Base-by-base conservation (phyloP, 2,329 filamentous ascomycete species). In the Lasiodiplodia theobromae region DNA sequence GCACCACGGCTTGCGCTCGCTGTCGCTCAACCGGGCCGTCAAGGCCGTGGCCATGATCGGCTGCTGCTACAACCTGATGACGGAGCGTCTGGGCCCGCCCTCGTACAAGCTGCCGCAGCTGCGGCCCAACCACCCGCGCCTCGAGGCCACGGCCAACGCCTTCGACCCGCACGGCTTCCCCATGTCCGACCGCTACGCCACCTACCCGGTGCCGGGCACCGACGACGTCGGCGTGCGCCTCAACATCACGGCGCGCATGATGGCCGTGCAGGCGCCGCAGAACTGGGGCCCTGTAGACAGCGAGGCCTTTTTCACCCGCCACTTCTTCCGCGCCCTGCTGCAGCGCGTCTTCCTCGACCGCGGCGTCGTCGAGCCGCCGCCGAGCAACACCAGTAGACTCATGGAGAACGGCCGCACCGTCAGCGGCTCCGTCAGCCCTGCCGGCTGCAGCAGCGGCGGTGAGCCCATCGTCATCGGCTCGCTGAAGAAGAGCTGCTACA, bases 41-140 rank as follows among this genome's bases (percentile, higher is more conserved):
- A 88, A 89, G 38, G 93, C 94, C n/a, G 91, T 98, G 25, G 95
- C 95, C 69, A 94, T 99, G 77, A 93, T 99, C 70, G 96, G 96
- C 57, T 99, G 96, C 83, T 99, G 96, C 85, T 98, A 99, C 85
- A 99, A 99, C 75, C 88, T 98, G 6, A 83, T 98, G 73, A 97
- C 95, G 0, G 96, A 98, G 80, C 89, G 92, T 68, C 87, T 97
- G 14, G 92, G 93, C 0, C 92, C 94, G 1, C 91, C 93, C 21
- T 94, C 93, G 0, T 95, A 92, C 83, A 97, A 97, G 78, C 86
- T 93, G 23, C 91, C 93, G 1, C 88, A 89, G 60, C 86, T 95
- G 44, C 90, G 94, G 10, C 91, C 92, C 74, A 91, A 77, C 82
- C 93, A 94, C 85, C 74, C 87, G 2, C 89, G 93, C 1, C 85